Percentiles rank a stretch among this genome's conserved stretches.
phyloP scores from a whole-genome alignment of 257 asterid genomes.

The Catharanthus roseus region DNA sequence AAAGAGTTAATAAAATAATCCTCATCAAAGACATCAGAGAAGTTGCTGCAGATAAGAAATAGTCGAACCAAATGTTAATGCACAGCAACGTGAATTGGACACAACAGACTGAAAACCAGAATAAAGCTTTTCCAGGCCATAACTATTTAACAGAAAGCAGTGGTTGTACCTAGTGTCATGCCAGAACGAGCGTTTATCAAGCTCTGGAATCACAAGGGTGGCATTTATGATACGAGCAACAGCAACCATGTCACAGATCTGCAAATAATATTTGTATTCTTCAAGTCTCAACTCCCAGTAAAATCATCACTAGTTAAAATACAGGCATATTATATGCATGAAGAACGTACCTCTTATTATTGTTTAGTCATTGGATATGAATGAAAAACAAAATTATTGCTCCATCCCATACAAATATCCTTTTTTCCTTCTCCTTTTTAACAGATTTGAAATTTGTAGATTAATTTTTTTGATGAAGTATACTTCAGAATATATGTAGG shows the following conservation, averaged over 20 bases:
- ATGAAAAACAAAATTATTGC: neutral
- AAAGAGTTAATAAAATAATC: conserved; percentile 62
- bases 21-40: conserved; percentile 91
- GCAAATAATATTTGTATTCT: conserved; percentile 22
- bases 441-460: neutral
- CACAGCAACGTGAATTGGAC: neutral
- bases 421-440: neutral
- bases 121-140: neutral
- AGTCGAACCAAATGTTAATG: conserved; percentile 14
- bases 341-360: neutral
- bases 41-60: conserved; percentile 57
- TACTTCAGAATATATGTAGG: neutral
- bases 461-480: neutral
- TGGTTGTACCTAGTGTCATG: conserved; percentile 69
- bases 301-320: neutral
- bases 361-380: neutral
- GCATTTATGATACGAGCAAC: conserved; percentile 92
- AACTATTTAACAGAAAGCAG: conserved; percentile 4
- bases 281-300: neutral
- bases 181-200: conserved; percentile 93
- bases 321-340: neutral
- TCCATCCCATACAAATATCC: neutral
- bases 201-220: conserved; percentile 93
- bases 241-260: conserved; percentile 99
- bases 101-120: neutral